Percentiles rank a stretch among this genome's conserved stretches.
phyloP scores from a whole-genome alignment of 768 basidiomycete genomes.

The Macrocybe gigantea region DNA sequence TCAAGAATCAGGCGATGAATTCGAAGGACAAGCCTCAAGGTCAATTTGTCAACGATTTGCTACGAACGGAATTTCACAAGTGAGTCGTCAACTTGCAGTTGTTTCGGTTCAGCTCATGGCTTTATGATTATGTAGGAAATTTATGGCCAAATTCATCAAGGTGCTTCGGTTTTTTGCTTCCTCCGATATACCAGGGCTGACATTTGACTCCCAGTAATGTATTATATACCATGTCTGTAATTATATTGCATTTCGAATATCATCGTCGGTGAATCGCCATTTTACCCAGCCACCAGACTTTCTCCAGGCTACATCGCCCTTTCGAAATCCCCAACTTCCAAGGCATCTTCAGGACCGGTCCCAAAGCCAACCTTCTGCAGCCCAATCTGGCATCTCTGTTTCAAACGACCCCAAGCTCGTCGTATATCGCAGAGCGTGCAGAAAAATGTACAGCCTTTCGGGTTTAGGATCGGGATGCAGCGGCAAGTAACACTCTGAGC shows the following conservation, averaged over 20 bases:
- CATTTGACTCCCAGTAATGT: no score
- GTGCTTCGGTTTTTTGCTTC: slow-evolving; percentile 24
- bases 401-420: slow-evolving; percentile 78
- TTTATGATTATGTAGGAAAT: slow-evolving; percentile 53
- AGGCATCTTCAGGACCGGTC: slow-evolving; percentile 27
- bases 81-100: slow-evolving; percentile 28
- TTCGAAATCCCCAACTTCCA: neutral
- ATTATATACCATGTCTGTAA: no score
- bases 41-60: slow-evolving; percentile 91
- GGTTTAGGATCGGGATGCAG: slow-evolving; percentile 91
- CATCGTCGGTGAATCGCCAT: no score
- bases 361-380: slow-evolving; percentile 68
- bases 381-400: slow-evolving; percentile 89
- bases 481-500: slow-evolving; percentile 88
- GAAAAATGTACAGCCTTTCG: slow-evolving; percentile 89
- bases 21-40: slow-evolving; percentile 56
- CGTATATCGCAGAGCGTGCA: slow-evolving; percentile 87
- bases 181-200: no score
- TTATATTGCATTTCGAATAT: no score
- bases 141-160: slow-evolving; percentile 91
- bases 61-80: slow-evolving; percentile 94
- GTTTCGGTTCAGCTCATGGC: neutral
- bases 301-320: neutral
- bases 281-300: no score
- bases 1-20: slow-evolving; percentile 94